phyloP scores from a whole-genome alignment of 371 early-diverging fungal genomes.

The Lichtheimia corymbifera region DNA sequence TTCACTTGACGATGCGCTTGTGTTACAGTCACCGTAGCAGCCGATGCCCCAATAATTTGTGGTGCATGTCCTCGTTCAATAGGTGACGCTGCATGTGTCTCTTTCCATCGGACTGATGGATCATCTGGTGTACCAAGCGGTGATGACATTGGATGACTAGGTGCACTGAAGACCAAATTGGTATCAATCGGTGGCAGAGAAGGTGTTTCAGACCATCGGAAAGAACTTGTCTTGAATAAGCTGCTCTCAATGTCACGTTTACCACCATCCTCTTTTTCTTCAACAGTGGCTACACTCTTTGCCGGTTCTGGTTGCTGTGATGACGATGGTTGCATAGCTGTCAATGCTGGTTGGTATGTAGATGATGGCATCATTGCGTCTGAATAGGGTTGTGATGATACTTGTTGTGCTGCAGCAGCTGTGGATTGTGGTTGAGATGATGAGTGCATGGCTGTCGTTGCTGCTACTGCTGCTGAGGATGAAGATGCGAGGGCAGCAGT shows the following conservation, averaged over 20 bases:
- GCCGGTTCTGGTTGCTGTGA: not conserved
- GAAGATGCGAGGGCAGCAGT: not conserved
- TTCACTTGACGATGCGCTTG: not conserved
- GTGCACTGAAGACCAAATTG: conserved; percentile 13
- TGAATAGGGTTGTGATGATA: too few species aligned
- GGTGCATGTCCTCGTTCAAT: conserved; percentile 30
- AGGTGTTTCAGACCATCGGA: conserved; percentile 23
- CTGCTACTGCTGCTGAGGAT: conserved; percentile 2
- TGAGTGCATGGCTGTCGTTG: not conserved
- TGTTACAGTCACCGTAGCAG: conserved; percentile 20
- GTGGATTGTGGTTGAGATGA: too few species aligned
- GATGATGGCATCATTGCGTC: too few species aligned
- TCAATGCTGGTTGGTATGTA: too few species aligned
- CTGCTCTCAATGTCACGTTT: not conserved
- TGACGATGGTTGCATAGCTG: too few species aligned
- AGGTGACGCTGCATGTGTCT: conserved; percentile 31
- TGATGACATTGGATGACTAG: not conserved
- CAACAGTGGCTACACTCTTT: not conserved
- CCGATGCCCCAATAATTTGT: conserved; percentile 17
- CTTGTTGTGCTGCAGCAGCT: too few species aligned
- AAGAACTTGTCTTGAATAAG: conserved; percentile 16
- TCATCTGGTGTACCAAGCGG: conserved; percentile 16
- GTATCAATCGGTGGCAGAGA: conserved; percentile 21
- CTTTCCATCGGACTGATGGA: conserved; percentile 31
- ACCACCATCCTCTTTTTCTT: not conserved